Base-by-base conservation (phyloP, 2,329 filamentous ascomycete species). In the Trichocomaceae sp. region DNA sequence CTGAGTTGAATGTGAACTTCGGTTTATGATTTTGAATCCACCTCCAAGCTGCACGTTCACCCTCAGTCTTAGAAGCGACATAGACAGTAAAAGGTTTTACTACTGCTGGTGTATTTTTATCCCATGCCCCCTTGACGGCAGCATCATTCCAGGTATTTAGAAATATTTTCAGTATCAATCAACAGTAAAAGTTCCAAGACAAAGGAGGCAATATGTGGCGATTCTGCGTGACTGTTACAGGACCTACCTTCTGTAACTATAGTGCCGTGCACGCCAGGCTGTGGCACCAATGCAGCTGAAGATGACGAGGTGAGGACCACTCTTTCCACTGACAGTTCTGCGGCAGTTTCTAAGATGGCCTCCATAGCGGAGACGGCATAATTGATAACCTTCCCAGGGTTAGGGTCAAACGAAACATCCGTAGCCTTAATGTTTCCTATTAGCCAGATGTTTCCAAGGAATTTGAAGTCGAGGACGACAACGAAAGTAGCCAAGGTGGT, bases 31-130 rank as follows among this genome's bases (percentile, higher is more conserved):
- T 68, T 35, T 70, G 60, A 44, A 77, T 61, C 60, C 72, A 79
- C 35, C 71, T 70, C 74, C 76, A 78, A 33, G 75, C 62, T 3
- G 69, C 74, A 49, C 72, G 72, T 63, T 80, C 77, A 1, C 69
- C 71, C 57, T 74, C 69, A 0, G 70, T 73, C 60, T 80, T 81
- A 52, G 72, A 72, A 0, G 77, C 77, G 1, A 66, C 67, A 55
- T 80, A 80, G 1, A 75, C 42, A 20, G 39, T 26, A 1, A 54
- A 2, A 58, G 61, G n/a, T 49, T 62, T 56, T 63, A 64, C 20
- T 65, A 68, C 5, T 64, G 66, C 23, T 64, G 62, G 52, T 61
- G 63, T n/a, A 61, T 57, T 46, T 23, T 53, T 47, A 23, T 59
- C 65, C 68, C 69, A 72, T 5, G 71, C 72, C 5, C 65, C 58